A percentile compares a stretch with the other conserved stretches of the same genome.
These are phyloP conservation scores for Nakazawaea anatomiae DNA, from an alignment of 805 yeast species.

Conservation along the genomic window DNA sequence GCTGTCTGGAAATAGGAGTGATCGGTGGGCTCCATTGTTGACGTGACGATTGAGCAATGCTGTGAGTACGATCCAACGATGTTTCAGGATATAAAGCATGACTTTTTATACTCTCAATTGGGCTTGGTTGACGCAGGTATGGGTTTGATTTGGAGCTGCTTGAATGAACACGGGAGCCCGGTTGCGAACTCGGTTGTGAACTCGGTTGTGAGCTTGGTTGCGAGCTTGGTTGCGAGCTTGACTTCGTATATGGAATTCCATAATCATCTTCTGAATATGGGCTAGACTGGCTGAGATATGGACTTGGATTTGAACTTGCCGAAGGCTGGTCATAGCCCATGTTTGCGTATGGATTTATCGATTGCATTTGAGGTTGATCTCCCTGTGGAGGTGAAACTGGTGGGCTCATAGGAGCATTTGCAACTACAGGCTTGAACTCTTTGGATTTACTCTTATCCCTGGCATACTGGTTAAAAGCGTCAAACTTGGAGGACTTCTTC, in stretches of 20 bases:
- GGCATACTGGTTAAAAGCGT: constrained; percentile 42
- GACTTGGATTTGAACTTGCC: background rate
- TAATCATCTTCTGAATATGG: background rate
- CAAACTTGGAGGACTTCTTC: constrained; percentile 34
- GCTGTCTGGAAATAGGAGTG: constrained; percentile 1
- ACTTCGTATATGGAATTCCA: background rate
- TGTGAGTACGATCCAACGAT: background rate
- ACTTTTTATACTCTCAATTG: background rate
- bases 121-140: background rate
- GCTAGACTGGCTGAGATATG: background rate
- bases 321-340: background rate
- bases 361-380: background rate
- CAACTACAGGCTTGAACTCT: background rate
- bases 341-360: background rate
- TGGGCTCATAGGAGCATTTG: background rate
- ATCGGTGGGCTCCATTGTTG: background rate
- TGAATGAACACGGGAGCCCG: background rate
- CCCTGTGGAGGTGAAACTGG: background rate
- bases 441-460: constrained; percentile 27
- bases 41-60: background rate
- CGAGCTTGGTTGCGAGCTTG: background rate
- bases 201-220: background rate
- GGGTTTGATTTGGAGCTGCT: background rate
- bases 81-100: background rate
- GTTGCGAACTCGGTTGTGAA: background rate